phyloP scores from a whole-genome alignment of 495 filamentous ascomycete species.

The Penicillium longicatenatum region DNA sequence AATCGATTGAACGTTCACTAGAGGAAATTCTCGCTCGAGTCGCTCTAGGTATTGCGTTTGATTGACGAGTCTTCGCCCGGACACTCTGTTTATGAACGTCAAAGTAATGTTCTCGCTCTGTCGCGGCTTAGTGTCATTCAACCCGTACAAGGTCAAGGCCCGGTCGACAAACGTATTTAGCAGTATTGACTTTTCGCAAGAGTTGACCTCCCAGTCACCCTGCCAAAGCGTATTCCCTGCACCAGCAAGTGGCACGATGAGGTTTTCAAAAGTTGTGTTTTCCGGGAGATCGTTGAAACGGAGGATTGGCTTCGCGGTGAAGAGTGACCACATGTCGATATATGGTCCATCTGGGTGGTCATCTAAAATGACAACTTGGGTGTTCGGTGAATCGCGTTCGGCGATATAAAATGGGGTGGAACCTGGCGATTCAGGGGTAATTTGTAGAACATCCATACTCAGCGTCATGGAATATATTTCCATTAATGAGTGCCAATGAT shows the following conservation, averaged over 20 bases:
- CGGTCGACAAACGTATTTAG: slow-evolving; percentile 33
- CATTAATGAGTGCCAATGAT: slow-evolving; percentile 44
- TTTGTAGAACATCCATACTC: slow-evolving; percentile 37
- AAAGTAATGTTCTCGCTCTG: slow-evolving; percentile 20
- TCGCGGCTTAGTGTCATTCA: slow-evolving; percentile 17
- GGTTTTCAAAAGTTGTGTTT: slow-evolving; percentile 21
- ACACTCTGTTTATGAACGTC: slow-evolving; percentile 39
- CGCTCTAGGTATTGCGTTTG: slow-evolving; percentile 25
- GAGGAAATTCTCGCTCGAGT: slow-evolving; percentile 24
- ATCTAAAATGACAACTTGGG: slow-evolving; percentile 38
- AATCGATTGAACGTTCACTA: slow-evolving; percentile 32
- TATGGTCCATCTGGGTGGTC: slow-evolving; percentile 36
- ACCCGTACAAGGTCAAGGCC: slow-evolving; percentile 24
- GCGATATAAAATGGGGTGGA: slow-evolving; percentile 16
- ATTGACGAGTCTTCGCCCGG: slow-evolving; percentile 29
- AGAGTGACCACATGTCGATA: slow-evolving; percentile 37
- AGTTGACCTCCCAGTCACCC: slow-evolving; percentile 30
- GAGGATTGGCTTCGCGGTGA: slow-evolving; percentile 25
- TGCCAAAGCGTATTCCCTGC: slow-evolving; percentile 42
- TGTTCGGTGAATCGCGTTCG: slow-evolving; percentile 26
- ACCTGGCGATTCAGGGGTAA: slow-evolving; percentile 13
- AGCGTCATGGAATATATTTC: slow-evolving; percentile 40
- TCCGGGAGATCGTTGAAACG: slow-evolving; percentile 24
- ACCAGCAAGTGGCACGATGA: slow-evolving; percentile 42
- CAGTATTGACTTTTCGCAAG: slow-evolving; percentile 29